Conservation (phyloP, 2,329 filamentous ascomycete genomes). For the Ophiostoma perfectum region DNA sequence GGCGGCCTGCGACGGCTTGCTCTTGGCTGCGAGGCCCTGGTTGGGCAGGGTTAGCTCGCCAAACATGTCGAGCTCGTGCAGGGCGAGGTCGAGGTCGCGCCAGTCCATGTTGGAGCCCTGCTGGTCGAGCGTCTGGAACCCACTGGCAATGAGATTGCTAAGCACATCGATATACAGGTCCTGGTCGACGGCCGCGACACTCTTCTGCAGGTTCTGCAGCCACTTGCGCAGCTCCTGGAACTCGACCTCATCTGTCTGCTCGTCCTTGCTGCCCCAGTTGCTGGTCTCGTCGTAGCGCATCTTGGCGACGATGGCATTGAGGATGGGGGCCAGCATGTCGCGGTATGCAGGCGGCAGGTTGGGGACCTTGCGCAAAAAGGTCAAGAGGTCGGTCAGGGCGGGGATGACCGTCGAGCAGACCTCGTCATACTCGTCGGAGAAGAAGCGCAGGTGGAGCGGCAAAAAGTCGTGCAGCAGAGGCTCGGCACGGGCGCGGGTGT, state of each 20-base stretch:
- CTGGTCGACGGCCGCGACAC: constrained; percentile 84
- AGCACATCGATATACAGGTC: constrained; percentile 81
- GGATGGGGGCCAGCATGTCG: constrained; percentile 77
- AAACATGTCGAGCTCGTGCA: constrained; percentile 94
- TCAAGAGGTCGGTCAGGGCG: constrained; percentile 84
- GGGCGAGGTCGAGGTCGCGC: constrained; percentile 87
- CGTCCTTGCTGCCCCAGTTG: constrained; percentile 87
- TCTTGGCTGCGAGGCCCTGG: constrained; percentile 80
- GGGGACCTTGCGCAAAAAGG: constrained; percentile 77
- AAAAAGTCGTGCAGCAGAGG: constrained; percentile 77
- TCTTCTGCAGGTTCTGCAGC: constrained; percentile 86
- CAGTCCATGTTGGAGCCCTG: constrained; percentile 75
- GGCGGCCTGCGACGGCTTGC: constrained; percentile 70
- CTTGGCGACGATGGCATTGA: constrained; percentile 88
- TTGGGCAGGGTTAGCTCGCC: constrained; percentile 89
- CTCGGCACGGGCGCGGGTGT: constrained; percentile 69
- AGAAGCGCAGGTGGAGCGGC: constrained; percentile 84
- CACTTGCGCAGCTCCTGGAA: constrained; percentile 91
- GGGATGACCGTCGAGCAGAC: constrained; percentile 94
- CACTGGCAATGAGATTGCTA: constrained; percentile 79
- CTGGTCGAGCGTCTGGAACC: constrained; percentile 74
- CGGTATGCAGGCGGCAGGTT: constrained; percentile 68
- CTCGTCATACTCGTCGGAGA: constrained; percentile 96
- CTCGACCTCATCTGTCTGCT: constrained; percentile 93
- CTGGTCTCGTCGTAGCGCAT: constrained; percentile 97